Evolutionary conservation across 2,329 filamentous ascomycete species (phyloP).

Genomic region (Penicillium sp.): DNA sequence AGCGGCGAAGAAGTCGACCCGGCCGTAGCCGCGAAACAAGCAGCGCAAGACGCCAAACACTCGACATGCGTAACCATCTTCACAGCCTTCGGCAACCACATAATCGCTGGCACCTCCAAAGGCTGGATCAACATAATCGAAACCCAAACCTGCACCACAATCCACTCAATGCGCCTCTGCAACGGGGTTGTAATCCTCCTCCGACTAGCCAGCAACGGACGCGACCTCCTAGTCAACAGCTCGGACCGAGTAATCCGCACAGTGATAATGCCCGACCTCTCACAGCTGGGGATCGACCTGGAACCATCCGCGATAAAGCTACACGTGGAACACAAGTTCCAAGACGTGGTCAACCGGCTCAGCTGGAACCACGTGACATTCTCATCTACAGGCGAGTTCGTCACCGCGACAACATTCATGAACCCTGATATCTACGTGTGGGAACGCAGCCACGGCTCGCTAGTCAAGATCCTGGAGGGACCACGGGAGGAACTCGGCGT

Average conservation of each 20-base stretch:
- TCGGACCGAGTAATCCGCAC: conserved; percentile 94
- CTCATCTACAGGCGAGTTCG: conserved; percentile 90
- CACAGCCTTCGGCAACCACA: conserved; percentile 79
- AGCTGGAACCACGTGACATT: conserved; percentile 98
- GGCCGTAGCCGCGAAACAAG: conserved; percentile 72
- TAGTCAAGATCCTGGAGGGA: conserved; percentile 95
- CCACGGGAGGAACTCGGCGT: conserved; percentile 95
- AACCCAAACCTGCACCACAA: conserved; percentile 72
- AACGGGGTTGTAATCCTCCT: conserved; percentile 85
- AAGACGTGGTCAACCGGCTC: conserved; percentile 91
- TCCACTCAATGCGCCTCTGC: conserved; percentile 87
- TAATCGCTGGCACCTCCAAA: conserved; percentile 90
- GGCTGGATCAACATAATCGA: conserved; percentile 96
- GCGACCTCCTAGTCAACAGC: conserved; percentile 86
- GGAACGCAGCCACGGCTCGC: conserved; percentile 88
- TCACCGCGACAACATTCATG: conserved; percentile 94
- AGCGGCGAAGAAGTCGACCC: conserved; percentile 65
- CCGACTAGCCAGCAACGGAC: conserved; percentile 78
- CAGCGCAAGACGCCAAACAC: conserved; percentile 89
- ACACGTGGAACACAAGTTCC: conserved; percentile 95
- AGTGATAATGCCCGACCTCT: conserved; percentile 78
- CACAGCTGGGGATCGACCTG: conserved; percentile 55
- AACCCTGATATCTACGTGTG: conserved; percentile 99
- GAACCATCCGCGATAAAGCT: conserved; percentile 84
- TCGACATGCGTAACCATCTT: conserved; percentile 92